Evolutionary conservation across 345 rosid genomes (phyloP).

Genomic region (Theobroma cacao): DNA sequence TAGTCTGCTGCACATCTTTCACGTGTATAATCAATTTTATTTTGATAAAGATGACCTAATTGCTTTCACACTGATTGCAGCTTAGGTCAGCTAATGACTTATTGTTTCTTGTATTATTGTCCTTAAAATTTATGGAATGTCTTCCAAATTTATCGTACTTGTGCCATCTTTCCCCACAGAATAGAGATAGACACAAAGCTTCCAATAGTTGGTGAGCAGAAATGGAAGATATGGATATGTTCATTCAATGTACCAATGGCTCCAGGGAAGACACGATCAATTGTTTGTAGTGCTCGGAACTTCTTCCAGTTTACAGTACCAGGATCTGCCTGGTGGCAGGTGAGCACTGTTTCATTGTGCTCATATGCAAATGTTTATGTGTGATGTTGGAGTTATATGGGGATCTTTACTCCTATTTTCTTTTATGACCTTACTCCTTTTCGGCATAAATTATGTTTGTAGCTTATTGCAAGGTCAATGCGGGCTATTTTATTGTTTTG

Average conservation of each 20-base stretch:
- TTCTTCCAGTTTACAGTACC: conserved; percentile 95
- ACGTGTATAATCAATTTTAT: neutral
- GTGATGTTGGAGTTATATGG: neutral
- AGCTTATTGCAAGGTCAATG: neutral
- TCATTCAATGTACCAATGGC: conserved; percentile 97
- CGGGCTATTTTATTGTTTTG: neutral
- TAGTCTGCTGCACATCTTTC: neutral
- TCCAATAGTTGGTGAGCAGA: conserved; percentile 76
- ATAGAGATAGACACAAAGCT: conserved; percentile 88
- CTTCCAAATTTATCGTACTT: neutral
- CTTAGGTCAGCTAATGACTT: neutral
- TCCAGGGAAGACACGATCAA: conserved; percentile 95
- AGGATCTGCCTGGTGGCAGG: conserved; percentile 99
- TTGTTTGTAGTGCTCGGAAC: conserved; percentile 94
- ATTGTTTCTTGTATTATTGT: neutral
- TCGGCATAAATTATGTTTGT: neutral
- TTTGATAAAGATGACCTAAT: neutral
- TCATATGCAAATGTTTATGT: neutral
- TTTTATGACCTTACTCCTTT: neutral
- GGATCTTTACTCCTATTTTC: neutral
- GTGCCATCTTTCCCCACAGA: conserved; percentile 33
- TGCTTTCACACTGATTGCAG: neutral
- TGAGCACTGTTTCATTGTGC: conserved; percentile 21
- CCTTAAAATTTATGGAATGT: neutral
- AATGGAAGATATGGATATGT: conserved; percentile 96